These are phyloP conservation scores for Trichomonascus vanleenenianus DNA, from an alignment of 805 yeast genomes.

Conservation along the genomic window DNA sequence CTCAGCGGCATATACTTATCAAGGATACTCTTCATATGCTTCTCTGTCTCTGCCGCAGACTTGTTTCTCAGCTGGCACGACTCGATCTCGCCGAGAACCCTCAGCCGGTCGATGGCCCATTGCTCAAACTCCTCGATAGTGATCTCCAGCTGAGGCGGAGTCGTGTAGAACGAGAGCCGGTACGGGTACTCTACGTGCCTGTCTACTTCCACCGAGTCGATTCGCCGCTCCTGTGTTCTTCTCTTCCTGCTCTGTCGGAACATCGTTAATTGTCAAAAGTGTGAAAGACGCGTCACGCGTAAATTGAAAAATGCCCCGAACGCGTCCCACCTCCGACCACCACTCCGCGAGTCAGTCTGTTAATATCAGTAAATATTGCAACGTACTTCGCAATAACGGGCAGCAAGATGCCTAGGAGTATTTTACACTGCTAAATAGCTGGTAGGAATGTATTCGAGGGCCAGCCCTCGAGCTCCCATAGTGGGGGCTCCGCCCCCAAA, in stretches of 20 bases:
- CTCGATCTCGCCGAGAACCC: constrained; percentile 78
- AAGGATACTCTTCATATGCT: constrained; percentile 56
- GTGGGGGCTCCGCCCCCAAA: not conserved
- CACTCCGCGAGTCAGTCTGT: no score
- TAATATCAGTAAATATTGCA: no score
- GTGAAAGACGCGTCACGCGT: constrained; percentile 1
- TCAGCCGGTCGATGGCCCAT: constrained; percentile 91
- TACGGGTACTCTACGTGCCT: constrained; percentile 38
- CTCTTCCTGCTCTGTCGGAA: constrained; percentile 21
- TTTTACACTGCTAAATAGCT: no score
- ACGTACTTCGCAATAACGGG: no score
- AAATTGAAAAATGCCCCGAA: not conserved
- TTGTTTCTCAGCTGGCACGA: constrained; percentile 58
- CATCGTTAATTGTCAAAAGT: constrained; percentile 15
- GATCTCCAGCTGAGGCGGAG: constrained; percentile 78
- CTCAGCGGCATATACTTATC: constrained; percentile 55
- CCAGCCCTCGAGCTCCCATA: no score
- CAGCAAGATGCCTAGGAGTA: no score
- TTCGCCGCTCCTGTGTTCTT: constrained; percentile 26
- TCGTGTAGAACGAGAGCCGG: constrained; percentile 64
- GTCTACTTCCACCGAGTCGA: constrained; percentile 29
- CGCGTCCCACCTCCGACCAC: not conserved
- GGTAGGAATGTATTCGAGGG: no score
- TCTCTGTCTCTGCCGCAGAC: constrained; percentile 55
- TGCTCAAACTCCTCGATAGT: constrained; percentile 87